phyloP scores from a whole-genome alignment of 1,284 basidiomycete genomes.

The Ceratobasidium sp. region DNA sequence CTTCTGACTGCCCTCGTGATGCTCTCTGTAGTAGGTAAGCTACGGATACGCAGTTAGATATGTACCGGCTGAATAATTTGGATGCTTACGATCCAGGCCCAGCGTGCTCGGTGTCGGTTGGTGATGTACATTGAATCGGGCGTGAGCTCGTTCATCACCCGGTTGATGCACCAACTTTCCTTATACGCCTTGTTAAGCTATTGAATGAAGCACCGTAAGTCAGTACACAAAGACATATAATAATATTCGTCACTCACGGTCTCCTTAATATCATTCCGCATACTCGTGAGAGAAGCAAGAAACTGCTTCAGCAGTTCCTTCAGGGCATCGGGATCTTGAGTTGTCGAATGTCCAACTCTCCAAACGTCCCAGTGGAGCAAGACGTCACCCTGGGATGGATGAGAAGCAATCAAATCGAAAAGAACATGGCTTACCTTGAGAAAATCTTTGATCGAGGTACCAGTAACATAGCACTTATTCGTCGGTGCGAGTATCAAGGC shows the following conservation, averaged over 20 bases:
- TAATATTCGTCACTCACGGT: neutral
- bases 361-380: neutral
- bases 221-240: neutral
- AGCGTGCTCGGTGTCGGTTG: neutral
- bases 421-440: neutral
- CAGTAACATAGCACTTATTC: neutral
- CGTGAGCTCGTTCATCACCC: neutral
- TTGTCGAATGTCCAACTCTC: neutral
- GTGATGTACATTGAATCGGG: neutral
- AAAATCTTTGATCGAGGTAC: neutral
- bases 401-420: neutral
- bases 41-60: neutral
- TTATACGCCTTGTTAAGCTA: neutral
- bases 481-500: neutral
- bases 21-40: neutral
- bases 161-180: constrained; percentile 4
- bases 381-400: neutral
- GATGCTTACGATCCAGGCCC: constrained; percentile 8
- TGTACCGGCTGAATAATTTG: neutral
- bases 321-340: neutral
- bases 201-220: no score
- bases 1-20: no score
- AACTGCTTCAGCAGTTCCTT: neutral
- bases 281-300: neutral
- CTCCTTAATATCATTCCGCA: neutral